Conservation (phyloP, 1,284 basidiomycete genomes). For the Boletus sp. region DNA sequence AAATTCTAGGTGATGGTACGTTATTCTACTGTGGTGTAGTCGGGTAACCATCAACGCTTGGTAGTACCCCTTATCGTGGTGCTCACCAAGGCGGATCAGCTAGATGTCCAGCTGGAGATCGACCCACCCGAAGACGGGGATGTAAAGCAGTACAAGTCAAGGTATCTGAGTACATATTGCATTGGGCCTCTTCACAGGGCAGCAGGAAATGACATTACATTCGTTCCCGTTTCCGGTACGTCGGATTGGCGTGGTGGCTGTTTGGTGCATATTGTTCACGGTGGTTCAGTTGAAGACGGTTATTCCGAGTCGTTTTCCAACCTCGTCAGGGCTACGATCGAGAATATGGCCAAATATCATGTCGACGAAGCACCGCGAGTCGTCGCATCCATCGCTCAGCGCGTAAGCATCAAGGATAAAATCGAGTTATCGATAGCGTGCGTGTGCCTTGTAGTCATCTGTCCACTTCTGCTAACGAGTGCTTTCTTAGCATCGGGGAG, state of each 20-base stretch:
- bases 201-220: slow-evolving; percentile 1
- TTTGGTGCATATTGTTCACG: neutral
- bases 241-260: neutral
- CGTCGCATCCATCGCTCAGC: slow-evolving; percentile 23
- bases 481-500: slow-evolving; percentile 27
- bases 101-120: slow-evolving; percentile 3
- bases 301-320: slow-evolving; percentile 2
- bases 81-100: slow-evolving; percentile 21
- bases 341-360: slow-evolving; percentile 11
- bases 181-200: slow-evolving; percentile 1
- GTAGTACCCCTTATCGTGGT: slow-evolving; percentile 26
- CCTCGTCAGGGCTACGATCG: slow-evolving; percentile 9
- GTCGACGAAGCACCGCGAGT: slow-evolving; percentile 4
- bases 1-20: slow-evolving; percentile 22
- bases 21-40: too few relatives aligned
- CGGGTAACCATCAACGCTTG: neutral
- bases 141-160: neutral
- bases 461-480: neutral
- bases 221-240: slow-evolving; percentile 20
- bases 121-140: neutral
- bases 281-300: slow-evolving; percentile 6
- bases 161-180: slow-evolving; percentile 9
- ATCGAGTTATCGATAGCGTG: slow-evolving; percentile 26
- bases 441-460: neutral
- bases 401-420: slow-evolving; percentile 25